These are phyloP conservation scores for Candida namnaoensis DNA, from an alignment of 805 yeast genomes.

Conservation along the genomic window DNA sequence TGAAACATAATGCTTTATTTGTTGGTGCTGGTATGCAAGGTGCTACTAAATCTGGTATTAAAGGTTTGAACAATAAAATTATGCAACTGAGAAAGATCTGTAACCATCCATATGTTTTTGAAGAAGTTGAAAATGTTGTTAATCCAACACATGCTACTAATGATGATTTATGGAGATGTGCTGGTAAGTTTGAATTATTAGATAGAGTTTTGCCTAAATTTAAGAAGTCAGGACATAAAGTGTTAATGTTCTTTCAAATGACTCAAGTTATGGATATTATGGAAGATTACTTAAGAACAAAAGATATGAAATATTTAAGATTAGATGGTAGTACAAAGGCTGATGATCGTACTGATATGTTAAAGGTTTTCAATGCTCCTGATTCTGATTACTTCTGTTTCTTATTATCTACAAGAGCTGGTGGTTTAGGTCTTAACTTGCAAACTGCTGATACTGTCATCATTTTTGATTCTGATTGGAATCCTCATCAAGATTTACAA, in stretches of 20 bases:
- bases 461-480: constrained; percentile 86
- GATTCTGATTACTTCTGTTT: constrained; percentile 72
- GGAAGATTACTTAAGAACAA: constrained; percentile 72
- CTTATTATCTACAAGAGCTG: constrained; percentile 77
- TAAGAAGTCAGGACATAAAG: constrained; percentile 67
- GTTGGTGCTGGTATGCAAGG: constrained; percentile 51
- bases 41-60: constrained; percentile 46
- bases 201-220: constrained; percentile 72
- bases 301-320: constrained; percentile 62
- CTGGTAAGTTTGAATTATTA: constrained; percentile 75
- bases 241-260: constrained; percentile 81
- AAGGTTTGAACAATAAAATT: constrained; percentile 72
- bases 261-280: constrained; percentile 85
- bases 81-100: constrained; percentile 84
- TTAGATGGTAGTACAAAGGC: constrained; percentile 81
- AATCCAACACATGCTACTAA: constrained; percentile 57
- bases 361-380: constrained; percentile 68
- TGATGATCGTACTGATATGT: constrained; percentile 71
- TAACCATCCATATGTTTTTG: constrained; percentile 83
- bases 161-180: constrained; percentile 63
- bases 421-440: constrained; percentile 80
- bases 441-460: constrained; percentile 86
- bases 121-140: constrained; percentile 66
- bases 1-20: constrained; percentile 60
- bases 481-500: constrained; percentile 86